A percentile compares a stretch with the other conserved stretches of the same genome.
Conservation (phyloP, 345 rosid genomes). For the Populus davidiana region DNA sequence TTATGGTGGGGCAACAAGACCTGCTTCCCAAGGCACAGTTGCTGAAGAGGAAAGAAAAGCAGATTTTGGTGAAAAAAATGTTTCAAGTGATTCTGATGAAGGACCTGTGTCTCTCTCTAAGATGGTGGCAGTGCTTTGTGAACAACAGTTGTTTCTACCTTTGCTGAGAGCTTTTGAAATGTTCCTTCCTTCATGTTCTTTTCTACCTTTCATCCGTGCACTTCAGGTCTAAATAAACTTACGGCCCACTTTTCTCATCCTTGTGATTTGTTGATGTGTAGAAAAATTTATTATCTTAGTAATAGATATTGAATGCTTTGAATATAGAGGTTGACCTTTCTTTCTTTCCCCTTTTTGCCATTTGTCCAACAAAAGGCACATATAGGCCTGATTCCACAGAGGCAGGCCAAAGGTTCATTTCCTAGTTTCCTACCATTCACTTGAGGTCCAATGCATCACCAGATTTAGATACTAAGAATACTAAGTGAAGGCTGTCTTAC, state of each 20-base stretch:
- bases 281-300: constrained; percentile 1
- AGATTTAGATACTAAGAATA: background rate
- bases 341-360: constrained; percentile 1
- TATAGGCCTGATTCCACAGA: constrained; percentile 11
- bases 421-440: background rate
- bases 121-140: constrained; percentile 98
- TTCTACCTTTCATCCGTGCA: constrained; percentile 87
- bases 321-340: constrained; percentile 1
- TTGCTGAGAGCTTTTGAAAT: constrained; percentile 92
- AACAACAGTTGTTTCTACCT: constrained; percentile 84
- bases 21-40: constrained; percentile 33
- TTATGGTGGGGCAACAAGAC: constrained; percentile 26
- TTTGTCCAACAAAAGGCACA: background rate
- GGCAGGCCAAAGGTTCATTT: constrained; percentile 8
- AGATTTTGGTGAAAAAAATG: constrained; percentile 37
- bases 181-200: constrained; percentile 94
- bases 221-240: constrained; percentile 71
- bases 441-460: background rate
- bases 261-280: constrained; percentile 5
- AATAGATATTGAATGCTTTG: background rate
- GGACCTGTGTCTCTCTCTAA: constrained; percentile 67
- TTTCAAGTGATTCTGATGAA: constrained; percentile 50
- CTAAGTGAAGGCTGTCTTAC: background rate
- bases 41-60: constrained; percentile 46
- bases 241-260: constrained; percentile 3